Conservation (phyloP, 192 early-diverging fungal species). For the Bifiguratus adelaidae region DNA sequence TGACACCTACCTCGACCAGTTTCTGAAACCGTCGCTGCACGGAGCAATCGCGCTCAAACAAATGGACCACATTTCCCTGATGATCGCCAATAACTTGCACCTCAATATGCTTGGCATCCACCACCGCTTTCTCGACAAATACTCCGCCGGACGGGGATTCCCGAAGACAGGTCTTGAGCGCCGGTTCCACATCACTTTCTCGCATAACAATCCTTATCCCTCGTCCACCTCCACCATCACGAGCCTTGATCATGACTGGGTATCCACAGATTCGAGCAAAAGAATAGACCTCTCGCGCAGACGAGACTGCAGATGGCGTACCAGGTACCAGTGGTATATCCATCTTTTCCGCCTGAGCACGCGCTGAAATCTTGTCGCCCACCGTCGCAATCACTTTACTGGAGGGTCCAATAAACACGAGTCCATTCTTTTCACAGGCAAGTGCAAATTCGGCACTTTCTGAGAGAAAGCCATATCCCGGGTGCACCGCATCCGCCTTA, state of each 20-base stretch:
- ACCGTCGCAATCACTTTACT: conserved; percentile 80
- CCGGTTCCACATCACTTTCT: conserved; percentile 67
- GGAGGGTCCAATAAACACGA: conserved; percentile 89
- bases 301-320: conserved; percentile 5
- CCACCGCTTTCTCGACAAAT: conserved; percentile 87
- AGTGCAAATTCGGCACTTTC: conserved; percentile 90
- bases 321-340: conserved; percentile 16
- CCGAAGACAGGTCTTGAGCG: conserved; percentile 73
- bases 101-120: conserved; percentile 84
- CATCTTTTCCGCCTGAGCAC: conserved; percentile 5
- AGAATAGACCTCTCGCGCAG: conserved; percentile 14
- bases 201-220: conserved; percentile 89
- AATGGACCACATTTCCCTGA: conserved; percentile 77
- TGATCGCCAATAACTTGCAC: conserved; percentile 93
- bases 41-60: conserved; percentile 94
- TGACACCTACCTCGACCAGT: conserved; percentile 85
- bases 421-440: conserved; percentile 42
- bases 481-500: conserved; percentile 74
- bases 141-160: conserved; percentile 86
- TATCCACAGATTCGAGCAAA: conserved; percentile 78
- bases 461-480: conserved; percentile 94
- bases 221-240: conserved; percentile 95
- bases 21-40: conserved; percentile 96
- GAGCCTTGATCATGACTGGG: conserved; percentile 95
- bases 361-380: conserved; percentile 74